Conservation (phyloP, 2,329 filamentous ascomycete species). For the Myriosclerotinia scirpicola region DNA sequence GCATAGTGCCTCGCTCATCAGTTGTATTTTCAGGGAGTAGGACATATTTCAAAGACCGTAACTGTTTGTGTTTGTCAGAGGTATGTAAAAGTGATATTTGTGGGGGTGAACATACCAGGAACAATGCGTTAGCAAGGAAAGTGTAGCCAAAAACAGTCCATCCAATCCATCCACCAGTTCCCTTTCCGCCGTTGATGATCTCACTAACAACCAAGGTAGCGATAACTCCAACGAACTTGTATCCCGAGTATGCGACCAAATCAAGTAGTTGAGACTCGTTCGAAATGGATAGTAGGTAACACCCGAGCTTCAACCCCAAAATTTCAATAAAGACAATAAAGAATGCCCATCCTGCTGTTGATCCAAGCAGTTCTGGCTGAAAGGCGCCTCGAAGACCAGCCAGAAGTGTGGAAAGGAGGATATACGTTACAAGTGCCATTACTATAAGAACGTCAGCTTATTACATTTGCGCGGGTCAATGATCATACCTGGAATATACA, state of each 20-base stretch:
- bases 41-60: slow-evolving; percentile 94
- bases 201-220: slow-evolving; percentile 79
- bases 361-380: slow-evolving; percentile 88
- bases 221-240: slow-evolving; percentile 98
- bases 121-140: slow-evolving; percentile 91
- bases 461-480: neutral
- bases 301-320: slow-evolving; percentile 83
- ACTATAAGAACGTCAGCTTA: slow-evolving; percentile 46
- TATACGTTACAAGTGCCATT: slow-evolving; percentile 97
- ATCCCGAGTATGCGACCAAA: slow-evolving; percentile 92
- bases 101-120: slow-evolving; percentile 65
- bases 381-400: slow-evolving; percentile 89
- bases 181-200: slow-evolving; percentile 72
- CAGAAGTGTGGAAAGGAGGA: slow-evolving; percentile 86
- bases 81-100: neutral
- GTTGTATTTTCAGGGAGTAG: slow-evolving; percentile 79
- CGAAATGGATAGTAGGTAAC: slow-evolving; percentile 89
- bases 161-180: slow-evolving; percentile 83
- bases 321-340: slow-evolving; percentile 86
- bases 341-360: slow-evolving; percentile 75
- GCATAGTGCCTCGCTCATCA: slow-evolving; percentile 60
- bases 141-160: slow-evolving; percentile 91
- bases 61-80: slow-evolving; percentile 51
- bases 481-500: slow-evolving; percentile 76
- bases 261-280: slow-evolving; percentile 93